phyloP scores from a whole-genome alignment of 2,329 filamentous ascomycete species.

The Sporothrix pallida region DNA sequence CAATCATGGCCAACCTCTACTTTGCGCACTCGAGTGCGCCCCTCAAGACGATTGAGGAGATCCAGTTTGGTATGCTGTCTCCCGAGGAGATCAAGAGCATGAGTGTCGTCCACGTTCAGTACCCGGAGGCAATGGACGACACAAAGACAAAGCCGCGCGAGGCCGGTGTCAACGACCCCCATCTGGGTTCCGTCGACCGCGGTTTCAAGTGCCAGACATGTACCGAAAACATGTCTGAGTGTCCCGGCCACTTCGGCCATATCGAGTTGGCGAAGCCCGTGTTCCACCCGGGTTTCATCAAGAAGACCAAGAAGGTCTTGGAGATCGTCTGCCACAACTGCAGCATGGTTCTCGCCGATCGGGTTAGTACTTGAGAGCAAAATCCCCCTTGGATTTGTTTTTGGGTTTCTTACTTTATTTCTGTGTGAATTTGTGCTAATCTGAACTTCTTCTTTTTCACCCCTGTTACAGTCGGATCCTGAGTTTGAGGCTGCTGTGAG shows the following conservation, averaged over 20 bases:
- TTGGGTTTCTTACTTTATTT: slow-evolving; percentile 49
- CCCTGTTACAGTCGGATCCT: slow-evolving; percentile 70
- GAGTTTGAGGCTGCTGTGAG: slow-evolving; percentile 82
- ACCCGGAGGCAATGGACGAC: slow-evolving; percentile 99
- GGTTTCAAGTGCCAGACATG: slow-evolving; percentile 96
- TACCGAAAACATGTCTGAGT: slow-evolving; percentile 92
- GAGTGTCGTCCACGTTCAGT: slow-evolving; percentile 95
- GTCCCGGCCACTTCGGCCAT: slow-evolving; percentile 97
- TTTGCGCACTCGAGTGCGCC: slow-evolving; percentile 93
- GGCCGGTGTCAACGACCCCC: slow-evolving; percentile 91
- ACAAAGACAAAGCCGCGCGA: slow-evolving; percentile 88
- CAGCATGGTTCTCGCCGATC: slow-evolving; percentile 95
- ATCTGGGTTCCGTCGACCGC: slow-evolving; percentile 94
- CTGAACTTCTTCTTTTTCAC: slow-evolving; percentile 46
- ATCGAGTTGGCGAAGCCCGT: slow-evolving; percentile 97
- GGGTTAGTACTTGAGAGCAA: slow-evolving; percentile 75
- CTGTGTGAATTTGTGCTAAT: slow-evolving; percentile 61
- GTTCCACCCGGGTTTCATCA: slow-evolving; percentile 94
- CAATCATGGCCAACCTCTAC: slow-evolving; percentile 86
- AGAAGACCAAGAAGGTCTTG: slow-evolving; percentile 98
- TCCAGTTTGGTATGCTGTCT: slow-evolving; percentile 96
- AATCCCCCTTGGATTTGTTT: slow-evolving; percentile 42
- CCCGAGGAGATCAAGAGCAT: slow-evolving; percentile 99
- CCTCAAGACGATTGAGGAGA: slow-evolving; percentile 97
- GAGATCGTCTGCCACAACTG: slow-evolving; percentile 99